Evolutionary conservation across 2,329 filamentous ascomycete species (phyloP).

Genomic region (Trichoderma koningiopsis): DNA sequence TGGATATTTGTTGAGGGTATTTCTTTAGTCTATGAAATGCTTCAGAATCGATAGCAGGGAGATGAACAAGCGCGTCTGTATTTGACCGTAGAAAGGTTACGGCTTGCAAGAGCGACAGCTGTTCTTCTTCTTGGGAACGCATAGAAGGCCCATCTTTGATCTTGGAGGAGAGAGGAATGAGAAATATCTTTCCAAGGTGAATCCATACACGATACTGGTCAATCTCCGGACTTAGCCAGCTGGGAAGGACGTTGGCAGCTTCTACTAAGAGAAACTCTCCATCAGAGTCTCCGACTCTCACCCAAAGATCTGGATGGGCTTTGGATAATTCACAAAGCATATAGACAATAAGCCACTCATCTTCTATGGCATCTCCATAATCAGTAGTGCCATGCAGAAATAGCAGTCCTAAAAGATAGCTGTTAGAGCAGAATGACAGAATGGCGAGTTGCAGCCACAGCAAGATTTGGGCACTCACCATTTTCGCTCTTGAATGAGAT

Average conservation of each 20-base stretch:
- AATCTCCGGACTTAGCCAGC: slow-evolving; percentile 89
- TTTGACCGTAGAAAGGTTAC: slow-evolving; percentile 59
- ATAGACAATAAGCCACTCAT: slow-evolving; percentile 97
- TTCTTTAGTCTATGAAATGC: slow-evolving; percentile 86
- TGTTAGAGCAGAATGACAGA: neutral
- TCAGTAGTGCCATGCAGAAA: slow-evolving; percentile 77
- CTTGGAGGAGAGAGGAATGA: slow-evolving; percentile 61
- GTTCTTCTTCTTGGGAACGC: neutral
- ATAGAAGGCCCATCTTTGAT: slow-evolving; percentile 31
- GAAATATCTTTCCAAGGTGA: slow-evolving; percentile 70
- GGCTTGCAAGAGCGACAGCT: slow-evolving; percentile 66
- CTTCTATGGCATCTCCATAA: slow-evolving; percentile 92
- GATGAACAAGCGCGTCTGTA: slow-evolving; percentile 65
- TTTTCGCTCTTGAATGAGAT: slow-evolving; percentile 63
- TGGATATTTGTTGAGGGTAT: slow-evolving; percentile 74
- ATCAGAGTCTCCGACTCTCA: slow-evolving; percentile 81
- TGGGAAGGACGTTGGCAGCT: slow-evolving; percentile 82
- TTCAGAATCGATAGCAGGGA: slow-evolving; percentile 76
- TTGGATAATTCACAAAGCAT: slow-evolving; percentile 79
- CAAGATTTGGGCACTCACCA: slow-evolving; percentile 47
- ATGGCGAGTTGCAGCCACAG: neutral
- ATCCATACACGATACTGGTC: slow-evolving; percentile 91
- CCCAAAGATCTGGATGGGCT: slow-evolving; percentile 73
- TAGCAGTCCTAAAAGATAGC: slow-evolving; percentile 45
- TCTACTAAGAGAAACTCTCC: slow-evolving; percentile 96